Evolutionary conservation across 2,329 filamentous ascomycete species (phyloP), one percentile per base, ranked within the genome.

Genomic region (Curvularia sp.): DNA sequence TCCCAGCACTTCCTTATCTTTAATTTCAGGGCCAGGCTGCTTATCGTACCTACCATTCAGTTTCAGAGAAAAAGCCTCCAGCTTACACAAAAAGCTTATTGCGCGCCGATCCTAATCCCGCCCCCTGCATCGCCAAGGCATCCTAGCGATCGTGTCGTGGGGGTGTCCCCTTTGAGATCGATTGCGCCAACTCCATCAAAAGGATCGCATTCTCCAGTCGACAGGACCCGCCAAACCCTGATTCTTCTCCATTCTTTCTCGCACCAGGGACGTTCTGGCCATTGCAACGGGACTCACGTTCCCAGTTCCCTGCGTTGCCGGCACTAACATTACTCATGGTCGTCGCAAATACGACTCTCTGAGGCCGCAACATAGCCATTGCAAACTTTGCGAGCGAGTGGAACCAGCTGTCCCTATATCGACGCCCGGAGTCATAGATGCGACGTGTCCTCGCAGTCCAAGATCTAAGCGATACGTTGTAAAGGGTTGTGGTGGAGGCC

Each of bases 51-150:
- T 26, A 49, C 35, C 26, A 62, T 31, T 35, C 44, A 51, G 62
- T 60, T 64, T 59, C 56, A 30, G 44, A 30, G 51, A 51, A 50
- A 54, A 43, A 12, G 41, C 41, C 49, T 28, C 39, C 42, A 56
- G 56, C 53, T 48, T 49, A 43, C 53, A 44, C 41, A 44, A 39
- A 54, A 57, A 55, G 53, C 57, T 63, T 61, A 56, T 51, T 41
- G 41, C 44, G 39, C 33, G 56, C 54, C 60, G 62, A 64, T 62
- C 62, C 54, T 48, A 60, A 59, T 54, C 55, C 55, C 48, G 54
- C 42, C 57, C 60, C 59, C 62, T 64, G 59, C 59, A 62, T 62
- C 48, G 35, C 53, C 50, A 48, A 55, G 41, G 20, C 46, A 15
- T 24, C 31, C 44, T 42, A 47, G 53, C 58, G 41, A 54, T 61